Evolutionary conservation across 345 rosid species (phyloP), one percentile per base, ranked within the genome.

Genomic region (Ceriops zippeliana): DNA sequence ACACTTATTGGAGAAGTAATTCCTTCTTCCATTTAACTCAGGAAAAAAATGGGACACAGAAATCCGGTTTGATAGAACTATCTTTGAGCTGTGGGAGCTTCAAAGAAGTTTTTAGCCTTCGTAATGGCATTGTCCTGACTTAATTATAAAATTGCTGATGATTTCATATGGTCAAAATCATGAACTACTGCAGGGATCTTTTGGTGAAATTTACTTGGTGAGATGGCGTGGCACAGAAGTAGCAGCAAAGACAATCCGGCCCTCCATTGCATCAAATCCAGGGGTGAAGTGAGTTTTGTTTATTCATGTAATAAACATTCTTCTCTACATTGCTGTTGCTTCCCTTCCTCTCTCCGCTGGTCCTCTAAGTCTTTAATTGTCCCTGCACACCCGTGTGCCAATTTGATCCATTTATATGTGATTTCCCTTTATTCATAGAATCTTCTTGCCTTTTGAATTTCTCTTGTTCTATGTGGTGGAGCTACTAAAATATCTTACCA

Each of bases 171-270:
- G 59, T 67, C 47, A 62, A 65, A 47, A 57, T 42, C 52, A 26
- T 64, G 38, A 61, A 61, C 19, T 24, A 52, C 20, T 22, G 46
- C 80, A 85, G 89, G 92, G 89, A 70, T 75, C 87, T 38, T 87
- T 73, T 65, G 87, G 91, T 62, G 91, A 85, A 76, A 76, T 87
- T 67, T 87, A 85, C 73, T 63, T 79, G 31, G 92, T 85, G 58
- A 87, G 81, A 69, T 87, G 92, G 87, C 85, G 86, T 20, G 91
- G 87, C 66, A 87, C 89, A 56, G 86, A 82, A 71, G 78, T 87
- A 62, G 89, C 89, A 5, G 89, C 89, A 67, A 87, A 87, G 75
- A 85, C 87, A n/a, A 87, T 85, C 22, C 85, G 85, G 32, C 85
- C 89, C 35, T 82, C 87, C 72, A 85, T 87, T 61, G 87, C 91